Evolutionary conservation across 148 eudicot genomes (phyloP).

Genomic region (Suaeda aralocaspica): DNA sequence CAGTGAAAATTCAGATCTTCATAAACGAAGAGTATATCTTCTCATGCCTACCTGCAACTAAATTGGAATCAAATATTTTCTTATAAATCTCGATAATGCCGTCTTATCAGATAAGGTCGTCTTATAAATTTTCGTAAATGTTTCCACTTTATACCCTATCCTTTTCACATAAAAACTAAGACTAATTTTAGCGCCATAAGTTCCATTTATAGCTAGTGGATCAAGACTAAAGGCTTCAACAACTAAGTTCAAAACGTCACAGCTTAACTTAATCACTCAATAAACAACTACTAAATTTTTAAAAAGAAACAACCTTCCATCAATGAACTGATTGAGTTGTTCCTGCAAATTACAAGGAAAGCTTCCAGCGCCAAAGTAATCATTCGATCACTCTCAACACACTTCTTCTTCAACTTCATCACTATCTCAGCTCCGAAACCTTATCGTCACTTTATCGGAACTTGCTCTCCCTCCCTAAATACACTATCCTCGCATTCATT

Average conservation of each 20-base stretch:
- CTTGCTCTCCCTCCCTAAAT: constrained; percentile 91
- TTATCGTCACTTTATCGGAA: constrained; percentile 73
- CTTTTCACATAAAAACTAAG: not conserved
- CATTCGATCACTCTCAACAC: constrained; percentile 49
- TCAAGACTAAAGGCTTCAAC: no score
- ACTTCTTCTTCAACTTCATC: constrained; percentile 59
- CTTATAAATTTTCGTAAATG: no score
- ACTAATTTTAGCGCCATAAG: not conserved
- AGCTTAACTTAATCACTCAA: not conserved
- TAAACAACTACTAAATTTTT: not conserved
- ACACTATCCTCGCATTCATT: constrained; percentile 80
- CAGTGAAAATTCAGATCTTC: no score
- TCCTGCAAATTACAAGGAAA: constrained; percentile 72
- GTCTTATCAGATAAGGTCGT: no score
- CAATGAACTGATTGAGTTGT: constrained; percentile 56
- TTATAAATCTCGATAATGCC: no score
- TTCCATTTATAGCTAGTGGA: not conserved
- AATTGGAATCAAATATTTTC: no score
- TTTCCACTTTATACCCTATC: not conserved
- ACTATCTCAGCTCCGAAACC: constrained; percentile 78
- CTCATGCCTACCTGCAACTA: no score
- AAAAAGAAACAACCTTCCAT: constrained; percentile 42
- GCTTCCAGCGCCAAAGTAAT: constrained; percentile 77
- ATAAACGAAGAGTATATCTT: no score
- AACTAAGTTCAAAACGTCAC: no score